Percentiles rank a stretch among this genome's conserved stretches.
Conservation (phyloP, 2,329 filamentous ascomycete species). For the Diaporthe sp. region DNA sequence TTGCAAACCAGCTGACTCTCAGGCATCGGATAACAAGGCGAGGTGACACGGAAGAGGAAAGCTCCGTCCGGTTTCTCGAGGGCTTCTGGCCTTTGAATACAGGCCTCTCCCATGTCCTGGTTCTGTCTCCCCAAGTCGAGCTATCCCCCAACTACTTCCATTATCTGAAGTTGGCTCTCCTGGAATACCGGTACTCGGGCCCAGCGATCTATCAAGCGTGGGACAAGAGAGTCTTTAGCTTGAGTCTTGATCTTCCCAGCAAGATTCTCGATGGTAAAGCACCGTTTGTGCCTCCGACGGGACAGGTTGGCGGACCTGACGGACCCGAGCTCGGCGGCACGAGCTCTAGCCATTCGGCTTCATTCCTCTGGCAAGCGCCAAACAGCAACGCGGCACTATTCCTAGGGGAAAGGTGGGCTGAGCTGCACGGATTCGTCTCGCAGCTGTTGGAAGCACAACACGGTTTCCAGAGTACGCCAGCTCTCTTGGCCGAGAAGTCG, state of each 20-base stretch:
- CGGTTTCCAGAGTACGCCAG: constrained; percentile 50
- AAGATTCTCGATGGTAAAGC: constrained; percentile 72
- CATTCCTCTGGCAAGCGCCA: constrained; percentile 89
- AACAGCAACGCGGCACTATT: constrained; percentile 86
- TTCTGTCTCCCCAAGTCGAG: constrained; percentile 86
- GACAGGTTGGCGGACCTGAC: constrained; percentile 32
- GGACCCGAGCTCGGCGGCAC: neutral
- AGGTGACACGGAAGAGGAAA: constrained; percentile 75
- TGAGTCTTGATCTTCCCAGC: constrained; percentile 83
- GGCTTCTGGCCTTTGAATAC: constrained; percentile 85
- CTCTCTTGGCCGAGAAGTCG: constrained; percentile 65
- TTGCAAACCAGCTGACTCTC: constrained; percentile 73
- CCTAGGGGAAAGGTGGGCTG: constrained; percentile 88
- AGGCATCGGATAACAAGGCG: constrained; percentile 79
- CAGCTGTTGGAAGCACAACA: constrained; percentile 67
- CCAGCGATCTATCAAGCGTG: constrained; percentile 58
- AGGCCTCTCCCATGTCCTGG: constrained; percentile 79
- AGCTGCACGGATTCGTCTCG: constrained; percentile 85
- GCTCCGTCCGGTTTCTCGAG: constrained; percentile 83
- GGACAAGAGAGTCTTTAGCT: constrained; percentile 76
- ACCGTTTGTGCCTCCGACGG: constrained; percentile 62
- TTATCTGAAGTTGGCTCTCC: constrained; percentile 77
- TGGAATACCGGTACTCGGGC: constrained; percentile 83
- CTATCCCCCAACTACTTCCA: constrained; percentile 87
- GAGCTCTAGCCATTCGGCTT: constrained; percentile 54